Conservation (phyloP, 2,329 filamentous ascomycete species). For the Trichothecium sympodiale region DNA sequence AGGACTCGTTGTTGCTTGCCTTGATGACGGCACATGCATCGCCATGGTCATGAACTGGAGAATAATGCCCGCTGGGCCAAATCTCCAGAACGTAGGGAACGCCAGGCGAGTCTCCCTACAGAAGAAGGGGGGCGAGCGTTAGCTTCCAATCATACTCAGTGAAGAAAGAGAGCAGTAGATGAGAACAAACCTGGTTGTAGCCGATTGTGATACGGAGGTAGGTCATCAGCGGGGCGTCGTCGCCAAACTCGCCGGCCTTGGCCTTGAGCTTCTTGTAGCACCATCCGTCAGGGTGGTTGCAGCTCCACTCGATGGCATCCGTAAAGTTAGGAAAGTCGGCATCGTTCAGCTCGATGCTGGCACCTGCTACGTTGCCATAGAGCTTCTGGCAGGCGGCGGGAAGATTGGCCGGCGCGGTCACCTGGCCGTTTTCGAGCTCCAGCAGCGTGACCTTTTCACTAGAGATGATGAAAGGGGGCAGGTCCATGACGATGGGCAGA, state of each 20-base stretch:
- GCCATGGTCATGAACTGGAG: constrained; percentile 3
- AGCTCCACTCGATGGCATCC: not conserved
- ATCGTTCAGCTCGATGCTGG: not conserved
- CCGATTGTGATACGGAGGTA: constrained; percentile 1
- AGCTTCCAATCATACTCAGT: no score
- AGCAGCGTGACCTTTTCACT: not conserved
- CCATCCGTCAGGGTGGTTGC: not conserved
- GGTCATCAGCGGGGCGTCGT: not conserved
- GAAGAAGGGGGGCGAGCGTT: no score
- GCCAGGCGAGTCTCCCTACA: constrained; percentile 1
- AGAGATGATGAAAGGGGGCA: not conserved
- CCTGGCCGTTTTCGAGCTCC: not conserved
- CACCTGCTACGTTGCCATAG: constrained; percentile 1
- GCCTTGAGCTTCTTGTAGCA: not conserved
- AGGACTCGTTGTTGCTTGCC: no score
- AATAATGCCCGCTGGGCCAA: constrained; percentile 1
- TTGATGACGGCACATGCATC: constrained; percentile 4
- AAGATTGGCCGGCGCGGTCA: not conserved
- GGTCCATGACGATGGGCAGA: not conserved
- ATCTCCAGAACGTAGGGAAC: constrained; percentile 2
- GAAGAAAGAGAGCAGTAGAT: no score
- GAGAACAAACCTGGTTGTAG: no score
- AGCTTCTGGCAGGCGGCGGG: not conserved
- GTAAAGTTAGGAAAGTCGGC: not conserved
- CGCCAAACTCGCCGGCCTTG: not conserved